These are phyloP conservation scores for Clarireedia paspali DNA, from an alignment of 2,329 filamentous ascomycete species.

Conservation along the genomic window DNA sequence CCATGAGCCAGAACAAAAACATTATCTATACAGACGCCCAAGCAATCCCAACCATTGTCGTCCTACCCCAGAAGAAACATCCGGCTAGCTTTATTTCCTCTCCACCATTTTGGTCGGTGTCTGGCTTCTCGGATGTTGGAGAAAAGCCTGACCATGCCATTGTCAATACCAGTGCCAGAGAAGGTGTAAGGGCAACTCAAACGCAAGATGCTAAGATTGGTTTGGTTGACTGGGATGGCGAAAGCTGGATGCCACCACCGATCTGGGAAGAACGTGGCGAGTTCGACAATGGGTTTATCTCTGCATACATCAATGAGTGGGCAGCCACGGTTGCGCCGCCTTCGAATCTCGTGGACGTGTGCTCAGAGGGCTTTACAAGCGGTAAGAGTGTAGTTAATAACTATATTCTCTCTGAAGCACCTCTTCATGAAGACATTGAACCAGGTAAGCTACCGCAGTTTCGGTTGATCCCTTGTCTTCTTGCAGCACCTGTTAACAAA, in stretches of 20 bases:
- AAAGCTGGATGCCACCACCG: conserved; percentile 17
- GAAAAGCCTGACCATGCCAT: conserved; percentile 9
- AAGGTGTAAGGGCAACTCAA: background rate
- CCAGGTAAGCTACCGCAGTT: conserved; percentile 17
- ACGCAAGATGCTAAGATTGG: conserved; percentile 13
- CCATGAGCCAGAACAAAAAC: background rate
- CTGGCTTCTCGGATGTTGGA: conserved; percentile 9
- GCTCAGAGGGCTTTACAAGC: conserved; percentile 11
- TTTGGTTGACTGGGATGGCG: conserved; percentile 22
- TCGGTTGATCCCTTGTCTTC: background rate
- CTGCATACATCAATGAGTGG: conserved; percentile 26
- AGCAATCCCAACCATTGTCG: background rate
- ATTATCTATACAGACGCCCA: background rate
- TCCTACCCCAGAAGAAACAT: background rate
- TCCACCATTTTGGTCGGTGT: conserved; percentile 2
- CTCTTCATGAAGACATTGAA: conserved; percentile 14
- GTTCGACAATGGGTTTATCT: conserved; percentile 20
- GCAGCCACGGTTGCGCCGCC: background rate
- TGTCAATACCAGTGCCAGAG: background rate
- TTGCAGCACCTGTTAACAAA: background rate
- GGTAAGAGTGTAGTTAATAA: conserved; percentile 14
- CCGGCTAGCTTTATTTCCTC: background rate
- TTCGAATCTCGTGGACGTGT: conserved; percentile 3
- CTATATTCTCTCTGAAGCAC: conserved; percentile 1
- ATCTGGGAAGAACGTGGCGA: conserved; percentile 21